Conservation (phyloP, 306 rosid genomes). For the Prunus mira region DNA sequence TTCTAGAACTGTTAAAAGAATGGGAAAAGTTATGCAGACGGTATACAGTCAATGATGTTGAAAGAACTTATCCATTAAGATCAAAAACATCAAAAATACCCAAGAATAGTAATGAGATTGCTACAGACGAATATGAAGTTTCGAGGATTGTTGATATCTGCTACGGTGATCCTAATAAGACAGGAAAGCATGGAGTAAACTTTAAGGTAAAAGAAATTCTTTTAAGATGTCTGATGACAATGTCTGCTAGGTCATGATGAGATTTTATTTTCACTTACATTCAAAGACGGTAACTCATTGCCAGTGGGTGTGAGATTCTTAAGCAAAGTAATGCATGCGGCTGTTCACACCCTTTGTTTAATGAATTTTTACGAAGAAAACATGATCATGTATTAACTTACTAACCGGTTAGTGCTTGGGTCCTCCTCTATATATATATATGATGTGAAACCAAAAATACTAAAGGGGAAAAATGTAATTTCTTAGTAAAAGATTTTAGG, state of each 20-base stretch:
- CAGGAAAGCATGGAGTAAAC: constrained; percentile 53
- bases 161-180: constrained; percentile 70
- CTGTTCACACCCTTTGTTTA: background rate
- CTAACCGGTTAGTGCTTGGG: too few relatives aligned
- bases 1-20: constrained; percentile 68
- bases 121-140: constrained; percentile 54
- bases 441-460: too few relatives aligned
- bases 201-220: constrained; percentile 57
- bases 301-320: background rate
- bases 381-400: background rate
- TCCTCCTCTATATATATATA: too few relatives aligned
- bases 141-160: constrained; percentile 69
- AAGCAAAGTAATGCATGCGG: background rate
- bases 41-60: constrained; percentile 31
- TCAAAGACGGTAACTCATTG: background rate
- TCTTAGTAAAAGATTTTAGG: too few relatives aligned
- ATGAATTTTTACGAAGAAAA: background rate
- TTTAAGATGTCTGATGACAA: background rate
- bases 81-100: constrained; percentile 26
- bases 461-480: too few relatives aligned
- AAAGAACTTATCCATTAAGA: constrained; percentile 28
- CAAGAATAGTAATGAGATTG: constrained; percentile 26
- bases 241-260: background rate
- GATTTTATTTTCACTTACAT: background rate
- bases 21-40: constrained; percentile 85